These are phyloP conservation scores for Colletotrichum incanum DNA, from an alignment of 2,329 filamentous ascomycete species.

Conservation along the genomic window DNA sequence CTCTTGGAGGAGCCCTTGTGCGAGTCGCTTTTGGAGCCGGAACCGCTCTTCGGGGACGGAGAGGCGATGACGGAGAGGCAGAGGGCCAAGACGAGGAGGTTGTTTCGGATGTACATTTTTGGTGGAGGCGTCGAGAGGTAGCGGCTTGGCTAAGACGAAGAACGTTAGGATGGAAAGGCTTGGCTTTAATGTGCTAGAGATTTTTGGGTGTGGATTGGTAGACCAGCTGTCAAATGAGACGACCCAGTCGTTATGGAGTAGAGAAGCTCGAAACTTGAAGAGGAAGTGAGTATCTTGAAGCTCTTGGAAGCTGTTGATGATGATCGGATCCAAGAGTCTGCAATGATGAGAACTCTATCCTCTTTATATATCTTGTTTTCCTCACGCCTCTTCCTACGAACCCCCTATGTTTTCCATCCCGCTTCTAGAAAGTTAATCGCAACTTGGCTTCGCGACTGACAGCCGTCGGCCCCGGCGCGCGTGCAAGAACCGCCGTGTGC, in stretches of 20 bases:
- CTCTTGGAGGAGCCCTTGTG: neutral
- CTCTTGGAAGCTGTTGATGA: constrained; percentile 27
- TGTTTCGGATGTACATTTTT: constrained; percentile 34
- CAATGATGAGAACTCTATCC: constrained; percentile 7
- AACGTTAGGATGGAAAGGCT: constrained; percentile 18
- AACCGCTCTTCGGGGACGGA: constrained; percentile 12
- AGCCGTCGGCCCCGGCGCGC: constrained; percentile 1
- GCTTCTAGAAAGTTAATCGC: neutral
- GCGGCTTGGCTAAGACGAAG: constrained; percentile 22
- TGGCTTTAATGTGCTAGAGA: constrained; percentile 11
- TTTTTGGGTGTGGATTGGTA: neutral
- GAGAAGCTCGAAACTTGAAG: neutral
- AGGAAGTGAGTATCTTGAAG: neutral
- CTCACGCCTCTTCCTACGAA: neutral
- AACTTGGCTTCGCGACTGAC: constrained; percentile 8
- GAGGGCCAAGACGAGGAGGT: constrained; percentile 33
- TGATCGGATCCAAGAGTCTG: constrained; percentile 4
- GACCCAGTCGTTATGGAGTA: constrained; percentile 22
- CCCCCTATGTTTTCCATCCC: neutral
- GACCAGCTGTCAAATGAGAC: constrained; percentile 36
- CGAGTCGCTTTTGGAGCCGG: neutral
- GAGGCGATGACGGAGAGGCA: constrained; percentile 19
- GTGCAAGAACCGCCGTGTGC: neutral
- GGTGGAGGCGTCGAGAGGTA: neutral
- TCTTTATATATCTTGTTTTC: constrained; percentile 25